phyloP scores from a whole-genome alignment of 768 basidiomycete species.

The Suillus hirtellus region DNA sequence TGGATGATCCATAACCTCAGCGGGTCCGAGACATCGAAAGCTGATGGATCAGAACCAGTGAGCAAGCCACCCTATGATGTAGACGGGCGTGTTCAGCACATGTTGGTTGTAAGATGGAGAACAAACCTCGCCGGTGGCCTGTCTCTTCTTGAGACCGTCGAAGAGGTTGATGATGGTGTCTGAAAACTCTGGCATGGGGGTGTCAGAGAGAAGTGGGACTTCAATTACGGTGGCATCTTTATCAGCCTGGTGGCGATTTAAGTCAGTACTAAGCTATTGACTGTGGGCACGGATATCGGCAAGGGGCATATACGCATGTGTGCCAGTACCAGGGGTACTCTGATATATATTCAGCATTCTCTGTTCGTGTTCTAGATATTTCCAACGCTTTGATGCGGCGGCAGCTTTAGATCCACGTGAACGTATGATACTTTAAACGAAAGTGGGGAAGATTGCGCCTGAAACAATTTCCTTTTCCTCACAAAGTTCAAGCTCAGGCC shows the following conservation, averaged over 20 bases:
- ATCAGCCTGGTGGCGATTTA: neutral
- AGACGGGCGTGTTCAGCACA: conserved; percentile 1
- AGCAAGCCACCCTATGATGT: conserved; percentile 68
- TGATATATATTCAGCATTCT: neutral
- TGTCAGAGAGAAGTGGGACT: conserved; percentile 24
- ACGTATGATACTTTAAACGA: no score
- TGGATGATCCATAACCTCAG: conserved; percentile 77
- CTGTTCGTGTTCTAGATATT: neutral
- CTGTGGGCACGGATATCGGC: neutral
- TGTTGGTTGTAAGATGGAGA: neutral
- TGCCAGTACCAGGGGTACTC: no score
- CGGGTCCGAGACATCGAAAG: conserved; percentile 65
- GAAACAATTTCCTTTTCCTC: no score
- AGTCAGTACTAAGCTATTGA: neutral
- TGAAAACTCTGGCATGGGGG: conserved; percentile 43
- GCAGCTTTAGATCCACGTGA: no score
- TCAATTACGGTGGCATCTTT: neutral
- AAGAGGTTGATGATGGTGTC: conserved; percentile 39
- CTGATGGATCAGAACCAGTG: conserved; percentile 69
- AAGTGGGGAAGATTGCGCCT: no score
- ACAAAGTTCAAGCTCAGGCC: no score
- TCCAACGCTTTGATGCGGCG: no score
- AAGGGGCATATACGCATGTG: no score
- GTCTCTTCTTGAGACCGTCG: conserved; percentile 21
- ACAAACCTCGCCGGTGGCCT: conserved; percentile 31